Conservation (phyloP, 2,329 filamentous ascomycete species). For the Parastagonospora nodorum region DNA sequence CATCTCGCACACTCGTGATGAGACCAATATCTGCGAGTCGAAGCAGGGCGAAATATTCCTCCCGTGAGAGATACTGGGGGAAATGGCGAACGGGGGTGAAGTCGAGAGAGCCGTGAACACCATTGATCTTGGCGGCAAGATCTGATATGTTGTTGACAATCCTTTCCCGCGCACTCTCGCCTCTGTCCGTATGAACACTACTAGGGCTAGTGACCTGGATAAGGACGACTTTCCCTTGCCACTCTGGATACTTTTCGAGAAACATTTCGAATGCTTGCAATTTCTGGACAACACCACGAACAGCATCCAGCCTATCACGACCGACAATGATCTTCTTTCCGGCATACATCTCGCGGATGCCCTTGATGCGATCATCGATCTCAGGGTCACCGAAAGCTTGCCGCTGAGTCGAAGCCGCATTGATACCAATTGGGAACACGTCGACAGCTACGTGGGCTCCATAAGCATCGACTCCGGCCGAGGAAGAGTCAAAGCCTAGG, state of each 20-base stretch:
- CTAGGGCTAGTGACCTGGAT: conserved; percentile 94
- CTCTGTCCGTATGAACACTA: conserved; percentile 73
- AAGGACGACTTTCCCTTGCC: conserved; percentile 88
- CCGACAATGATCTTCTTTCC: conserved; percentile 95
- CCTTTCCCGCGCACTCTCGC: conserved; percentile 75
- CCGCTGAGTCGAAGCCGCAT: conserved; percentile 77
- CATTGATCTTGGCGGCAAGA: conserved; percentile 89
- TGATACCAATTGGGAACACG: conserved; percentile 93
- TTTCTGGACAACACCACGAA: conserved; percentile 93
- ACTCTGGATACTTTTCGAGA: conserved; percentile 86
- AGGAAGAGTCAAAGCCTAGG: conserved; percentile 86
- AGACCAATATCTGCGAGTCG: conserved; percentile 88
- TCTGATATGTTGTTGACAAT: conserved; percentile 89
- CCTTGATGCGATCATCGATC: conserved; percentile 72
- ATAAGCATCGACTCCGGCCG: conserved; percentile 84
- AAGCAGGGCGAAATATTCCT: conserved; percentile 94
- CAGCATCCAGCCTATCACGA: conserved; percentile 89
- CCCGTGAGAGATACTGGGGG: conserved; percentile 85
- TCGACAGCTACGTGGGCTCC: conserved; percentile 88
- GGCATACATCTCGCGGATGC: conserved; percentile 76
- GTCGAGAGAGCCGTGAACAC: conserved; percentile 82
- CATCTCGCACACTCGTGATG: conserved; percentile 93
- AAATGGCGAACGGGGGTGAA: conserved; percentile 94
- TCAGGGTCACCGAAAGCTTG: conserved; percentile 73
- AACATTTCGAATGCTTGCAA: conserved; percentile 93